Conservation (phyloP, 495 filamentous ascomycete species). For the Hamigera avellanea region DNA sequence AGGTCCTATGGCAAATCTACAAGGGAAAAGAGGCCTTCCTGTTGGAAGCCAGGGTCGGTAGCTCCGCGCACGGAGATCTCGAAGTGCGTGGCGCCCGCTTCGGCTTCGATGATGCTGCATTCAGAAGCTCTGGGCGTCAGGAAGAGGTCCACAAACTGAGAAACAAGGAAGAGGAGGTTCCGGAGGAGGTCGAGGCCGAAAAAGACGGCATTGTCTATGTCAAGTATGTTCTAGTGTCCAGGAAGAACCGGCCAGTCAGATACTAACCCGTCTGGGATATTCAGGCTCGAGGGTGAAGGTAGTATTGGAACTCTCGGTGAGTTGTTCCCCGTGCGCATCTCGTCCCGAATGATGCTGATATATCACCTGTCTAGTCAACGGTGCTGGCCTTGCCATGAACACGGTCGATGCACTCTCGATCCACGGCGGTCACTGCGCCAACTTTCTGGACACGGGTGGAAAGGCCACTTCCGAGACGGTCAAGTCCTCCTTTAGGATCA, state of each 20-base stretch:
- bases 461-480: conserved; percentile 84
- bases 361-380: conserved; percentile 47
- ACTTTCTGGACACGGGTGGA: conserved; percentile 85
- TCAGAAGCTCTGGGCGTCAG: conserved; percentile 53
- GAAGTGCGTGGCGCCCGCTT: conserved; percentile 43
- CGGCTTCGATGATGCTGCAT: conserved; percentile 72
- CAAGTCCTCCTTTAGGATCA: conserved; percentile 59
- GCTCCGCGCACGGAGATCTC: conserved; percentile 24
- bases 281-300: conserved; percentile 34
- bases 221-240: conserved; percentile 24
- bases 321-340: background rate
- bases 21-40: conserved; percentile 56
- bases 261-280: conserved; percentile 4
- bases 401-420: conserved; percentile 67
- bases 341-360: background rate
- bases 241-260: background rate
- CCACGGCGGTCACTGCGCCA: conserved; percentile 54
- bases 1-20: conserved; percentile 47
- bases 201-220: conserved; percentile 65
- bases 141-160: conserved; percentile 48
- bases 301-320: conserved; percentile 56
- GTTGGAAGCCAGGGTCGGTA: conserved; percentile 36
- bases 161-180: conserved; percentile 36
- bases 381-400: conserved; percentile 88
- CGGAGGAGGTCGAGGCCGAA: conserved; percentile 54